Base-by-base conservation (phyloP, 352 stramenopile species). In the Albugo laibachii region DNA sequence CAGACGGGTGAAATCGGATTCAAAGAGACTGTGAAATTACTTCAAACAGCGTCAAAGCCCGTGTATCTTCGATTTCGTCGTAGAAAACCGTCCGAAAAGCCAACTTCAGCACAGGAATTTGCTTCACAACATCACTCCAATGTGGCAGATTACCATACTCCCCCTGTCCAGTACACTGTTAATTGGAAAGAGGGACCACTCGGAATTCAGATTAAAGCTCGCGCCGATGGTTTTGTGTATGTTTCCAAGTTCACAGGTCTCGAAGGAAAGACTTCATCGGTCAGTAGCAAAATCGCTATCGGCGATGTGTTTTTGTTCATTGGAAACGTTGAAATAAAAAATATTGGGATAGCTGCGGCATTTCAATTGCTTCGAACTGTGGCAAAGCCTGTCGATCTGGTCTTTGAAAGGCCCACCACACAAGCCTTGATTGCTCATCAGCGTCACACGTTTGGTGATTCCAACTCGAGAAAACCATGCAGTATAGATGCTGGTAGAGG, bases 201-300 rank as follows among this genome's bases (percentile, higher is more conserved):
- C 5, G 78, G 78, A 11, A 81, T 92, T 46, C 75, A 87, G 54
- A 86, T 92, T 48, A 83, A 80, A 31, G 68, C 63, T 15, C 79
- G 67, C 2, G 62, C 16, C 14, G 51, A 80, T 40, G 64, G 70
- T 5, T 59, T 58, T 13, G 70, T 88, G n/a, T 63, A 84, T 13
- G 69, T 92, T 31, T 70, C 78, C 6, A 65, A 77, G 19, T 63
- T 88, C 27, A 89, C 77, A 5, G 57, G 66, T 13, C 63, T 71
- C 3, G 56, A 55, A 21, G 24, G 24, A 31, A 31, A 31, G 24
- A 8, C 24, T 3, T 19, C 38, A 19, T 19, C 38, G 3, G 57
- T 83, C 24, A 69, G 67, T 6, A 49, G 69, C 13, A 53, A 73
- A 12, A 75, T 91, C 10, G 48, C 59, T 12, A 57, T 74, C 4